These are phyloP conservation scores for Bolboschoenus planiculmis DNA, from an alignment of 176 grass and related monocot species.

Conservation along the genomic window DNA sequence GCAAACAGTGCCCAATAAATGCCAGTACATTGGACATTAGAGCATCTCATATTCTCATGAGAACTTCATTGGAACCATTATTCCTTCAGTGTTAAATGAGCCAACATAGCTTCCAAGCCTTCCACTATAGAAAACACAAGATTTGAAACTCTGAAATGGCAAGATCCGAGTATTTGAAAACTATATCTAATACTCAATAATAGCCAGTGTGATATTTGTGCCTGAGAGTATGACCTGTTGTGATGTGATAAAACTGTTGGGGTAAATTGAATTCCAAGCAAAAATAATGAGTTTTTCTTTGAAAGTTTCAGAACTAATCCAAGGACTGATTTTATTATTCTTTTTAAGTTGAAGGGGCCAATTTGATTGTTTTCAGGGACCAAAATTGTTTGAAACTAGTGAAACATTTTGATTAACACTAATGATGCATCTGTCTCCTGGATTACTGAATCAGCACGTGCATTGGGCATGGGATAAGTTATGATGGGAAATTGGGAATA, in stretches of 20 bases:
- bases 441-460: not conserved
- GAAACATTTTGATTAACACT: not conserved
- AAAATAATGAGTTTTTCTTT: too few species aligned
- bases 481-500: constrained; percentile 1
- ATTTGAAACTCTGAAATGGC: not conserved
- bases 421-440: not conserved
- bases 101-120: too few species aligned
- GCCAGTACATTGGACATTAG: not conserved
- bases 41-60: not conserved
- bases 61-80: constrained; percentile 1
- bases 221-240: too few species aligned
- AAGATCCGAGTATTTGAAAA: not conserved
- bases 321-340: too few species aligned
- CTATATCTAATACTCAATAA: too few species aligned
- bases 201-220: too few species aligned
- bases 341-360: too few species aligned
- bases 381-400: not conserved
- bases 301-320: too few species aligned
- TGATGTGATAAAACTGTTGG: too few species aligned
- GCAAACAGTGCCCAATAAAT: not conserved
- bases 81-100: not conserved
- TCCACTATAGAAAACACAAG: not conserved
- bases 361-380: too few species aligned
- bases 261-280: too few species aligned
- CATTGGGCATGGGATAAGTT: not conserved